phyloP scores from a whole-genome alignment of 169 alveolate species.

The Plasmodium gaboni region DNA sequence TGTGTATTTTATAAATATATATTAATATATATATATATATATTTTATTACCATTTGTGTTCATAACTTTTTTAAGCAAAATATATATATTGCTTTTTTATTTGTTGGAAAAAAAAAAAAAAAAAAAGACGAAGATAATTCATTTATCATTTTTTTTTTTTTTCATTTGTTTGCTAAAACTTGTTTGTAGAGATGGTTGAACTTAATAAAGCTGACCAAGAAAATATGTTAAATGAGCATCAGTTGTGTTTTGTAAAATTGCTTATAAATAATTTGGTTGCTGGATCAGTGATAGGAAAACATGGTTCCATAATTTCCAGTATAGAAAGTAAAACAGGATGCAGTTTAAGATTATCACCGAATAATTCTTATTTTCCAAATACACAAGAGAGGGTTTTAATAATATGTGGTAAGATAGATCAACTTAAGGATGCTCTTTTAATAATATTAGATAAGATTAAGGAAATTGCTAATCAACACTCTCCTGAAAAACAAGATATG shows the following conservation, averaged over 20 bases:
- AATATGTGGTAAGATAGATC: slow-evolving; percentile 66
- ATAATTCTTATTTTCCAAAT: slow-evolving; percentile 62
- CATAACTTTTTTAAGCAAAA: no score
- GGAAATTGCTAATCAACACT: slow-evolving; percentile 22
- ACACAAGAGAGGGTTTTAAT: slow-evolving; percentile 73
- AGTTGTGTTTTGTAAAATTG: slow-evolving; percentile 74
- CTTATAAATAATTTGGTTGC: slow-evolving; percentile 71
- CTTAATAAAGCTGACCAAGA: slow-evolving; percentile 14
- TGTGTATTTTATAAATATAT: no score
- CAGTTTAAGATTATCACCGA: slow-evolving; percentile 67
- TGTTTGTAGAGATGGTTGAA: slow-evolving; percentile 24
- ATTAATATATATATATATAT: no score
- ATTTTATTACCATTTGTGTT: no score
- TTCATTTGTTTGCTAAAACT: background rate
- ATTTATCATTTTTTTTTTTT: background rate
- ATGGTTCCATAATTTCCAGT: slow-evolving; percentile 66
- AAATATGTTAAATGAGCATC: background rate
- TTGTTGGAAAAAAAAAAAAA: background rate
- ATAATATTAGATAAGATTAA: slow-evolving; percentile 65
- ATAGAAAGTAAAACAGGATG: slow-evolving; percentile 76
- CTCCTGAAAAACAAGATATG: slow-evolving; percentile 20
- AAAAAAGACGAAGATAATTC: background rate
- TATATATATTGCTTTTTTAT: background rate
- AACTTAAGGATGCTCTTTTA: slow-evolving; percentile 52
- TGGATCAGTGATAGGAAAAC: slow-evolving; percentile 72